Evolutionary conservation across 306 rosid genomes (phyloP).

Genomic region (Prunus mongolica): DNA sequence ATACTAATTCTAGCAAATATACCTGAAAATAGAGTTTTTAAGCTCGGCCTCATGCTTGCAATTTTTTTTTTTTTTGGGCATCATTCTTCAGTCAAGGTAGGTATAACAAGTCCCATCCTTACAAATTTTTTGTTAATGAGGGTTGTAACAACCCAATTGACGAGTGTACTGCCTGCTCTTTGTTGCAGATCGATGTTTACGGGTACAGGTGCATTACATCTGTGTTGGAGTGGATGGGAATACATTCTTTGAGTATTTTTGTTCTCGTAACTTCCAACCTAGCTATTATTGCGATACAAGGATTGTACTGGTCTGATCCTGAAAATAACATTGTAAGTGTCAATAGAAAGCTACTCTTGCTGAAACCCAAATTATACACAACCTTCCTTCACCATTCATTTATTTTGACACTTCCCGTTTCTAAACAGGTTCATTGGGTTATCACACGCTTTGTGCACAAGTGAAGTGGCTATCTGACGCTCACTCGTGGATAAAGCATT

Average conservation of each 20-base stretch:
- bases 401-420: constrained; percentile 12
- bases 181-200: constrained; percentile 66
- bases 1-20: background rate
- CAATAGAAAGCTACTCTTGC: background rate
- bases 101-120: background rate
- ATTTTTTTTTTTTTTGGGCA: background rate
- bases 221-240: constrained; percentile 86
- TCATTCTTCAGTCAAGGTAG: background rate
- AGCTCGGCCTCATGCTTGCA: background rate
- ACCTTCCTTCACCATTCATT: background rate
- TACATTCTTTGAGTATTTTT: constrained; percentile 69
- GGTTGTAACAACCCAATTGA: background rate
- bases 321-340: constrained; percentile 68
- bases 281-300: constrained; percentile 61
- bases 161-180: constrained; percentile 8
- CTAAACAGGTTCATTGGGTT: constrained; percentile 66
- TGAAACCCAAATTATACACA: background rate
- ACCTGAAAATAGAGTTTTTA: background rate
- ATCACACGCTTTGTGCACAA: constrained; percentile 40
- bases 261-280: constrained; percentile 71
- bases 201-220: constrained; percentile 52
- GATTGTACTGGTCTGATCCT: constrained; percentile 62
- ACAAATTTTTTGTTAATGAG: background rate
- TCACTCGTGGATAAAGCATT: background rate
- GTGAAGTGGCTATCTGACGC: constrained; percentile 14